phyloP scores from a whole-genome alignment of 495 filamentous ascomycete genomes.

The Podospora tetraspora region DNA sequence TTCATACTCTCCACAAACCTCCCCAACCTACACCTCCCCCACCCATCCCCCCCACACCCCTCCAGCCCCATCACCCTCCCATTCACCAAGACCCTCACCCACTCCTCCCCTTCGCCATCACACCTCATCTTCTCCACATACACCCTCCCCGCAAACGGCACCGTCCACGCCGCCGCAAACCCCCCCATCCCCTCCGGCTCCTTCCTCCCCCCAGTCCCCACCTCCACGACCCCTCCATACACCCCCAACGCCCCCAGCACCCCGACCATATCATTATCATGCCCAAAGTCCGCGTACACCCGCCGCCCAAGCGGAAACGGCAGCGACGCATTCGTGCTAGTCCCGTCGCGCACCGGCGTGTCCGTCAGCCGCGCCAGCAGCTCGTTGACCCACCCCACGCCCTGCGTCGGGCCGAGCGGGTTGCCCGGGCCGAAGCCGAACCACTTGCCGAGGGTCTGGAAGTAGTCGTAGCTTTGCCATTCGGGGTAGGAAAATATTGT shows the following conservation, averaged over 20 bases:
- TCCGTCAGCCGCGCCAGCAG: constrained; percentile 71
- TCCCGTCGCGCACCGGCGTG: constrained; percentile 60
- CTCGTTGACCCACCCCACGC: constrained; percentile 80
- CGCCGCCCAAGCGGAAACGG: constrained; percentile 64
- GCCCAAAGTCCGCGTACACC: constrained; percentile 80
- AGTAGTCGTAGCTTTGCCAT: constrained; percentile 73
- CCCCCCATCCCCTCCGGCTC: constrained; percentile 44
- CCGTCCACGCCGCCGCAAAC: constrained; percentile 66
- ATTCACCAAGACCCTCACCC: constrained; percentile 74
- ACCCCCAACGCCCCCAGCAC: constrained; percentile 69
- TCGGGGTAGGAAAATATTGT: constrained; percentile 61
- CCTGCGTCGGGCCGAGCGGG: constrained; percentile 70
- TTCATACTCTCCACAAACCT: constrained; percentile 64
- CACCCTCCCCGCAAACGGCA: constrained; percentile 70
- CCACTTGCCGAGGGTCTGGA: constrained; percentile 69
- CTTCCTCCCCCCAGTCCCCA: constrained; percentile 39
- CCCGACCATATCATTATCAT: constrained; percentile 77
- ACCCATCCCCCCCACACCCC: constrained; percentile 58
- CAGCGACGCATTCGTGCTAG: constrained; percentile 66
- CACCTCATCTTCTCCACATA: constrained; percentile 86
- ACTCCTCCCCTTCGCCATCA: constrained; percentile 41
- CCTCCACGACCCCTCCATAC: constrained; percentile 55
- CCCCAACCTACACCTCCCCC: constrained; percentile 60
- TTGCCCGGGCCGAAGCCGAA: constrained; percentile 74
- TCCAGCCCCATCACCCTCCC: constrained; percentile 68